Evolutionary conservation across 768 basidiomycete genomes (phyloP).

Genomic region (Hygrophoropsis aurantiaca): DNA sequence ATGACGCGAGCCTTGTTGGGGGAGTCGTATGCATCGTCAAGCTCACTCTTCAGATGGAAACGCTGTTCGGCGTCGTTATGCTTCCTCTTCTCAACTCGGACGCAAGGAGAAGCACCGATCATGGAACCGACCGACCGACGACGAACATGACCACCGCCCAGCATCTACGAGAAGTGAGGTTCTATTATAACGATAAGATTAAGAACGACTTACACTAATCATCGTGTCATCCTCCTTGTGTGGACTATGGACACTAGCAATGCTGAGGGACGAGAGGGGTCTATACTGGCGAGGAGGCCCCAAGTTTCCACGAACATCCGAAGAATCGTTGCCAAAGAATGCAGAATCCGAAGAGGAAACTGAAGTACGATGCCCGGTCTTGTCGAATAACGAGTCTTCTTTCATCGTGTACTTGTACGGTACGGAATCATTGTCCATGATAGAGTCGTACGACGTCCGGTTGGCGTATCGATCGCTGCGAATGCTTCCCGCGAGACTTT

Average conservation of each 20-base stretch:
- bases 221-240: constrained; percentile 76
- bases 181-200: constrained; percentile 1
- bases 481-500: constrained; percentile 31
- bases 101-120: constrained; percentile 71
- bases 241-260: constrained; percentile 47
- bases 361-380: constrained; percentile 52
- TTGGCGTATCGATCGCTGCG: constrained; percentile 26
- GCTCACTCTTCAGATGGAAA: constrained; percentile 33
- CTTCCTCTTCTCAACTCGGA: constrained; percentile 64
- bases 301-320: constrained; percentile 31
- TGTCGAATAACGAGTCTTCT: constrained; percentile 63
- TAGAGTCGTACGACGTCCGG: constrained; percentile 60
- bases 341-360: constrained; percentile 55
- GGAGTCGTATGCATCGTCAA: constrained; percentile 27
- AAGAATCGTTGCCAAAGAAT: constrained; percentile 50
- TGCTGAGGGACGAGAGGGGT: constrained; percentile 64
- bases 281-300: constrained; percentile 56
- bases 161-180: constrained; percentile 51
- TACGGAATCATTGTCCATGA: constrained; percentile 52
- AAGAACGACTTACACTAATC: constrained; percentile 57
- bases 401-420: constrained; percentile 27
- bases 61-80: constrained; percentile 33
- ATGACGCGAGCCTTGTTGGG: constrained; percentile 46
- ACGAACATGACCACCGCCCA: constrained; percentile 75
- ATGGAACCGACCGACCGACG: constrained; percentile 65